Evolutionary conservation across 495 filamentous ascomycete genomes (phyloP).

Genomic region (Aspergillus cavernicola): DNA sequence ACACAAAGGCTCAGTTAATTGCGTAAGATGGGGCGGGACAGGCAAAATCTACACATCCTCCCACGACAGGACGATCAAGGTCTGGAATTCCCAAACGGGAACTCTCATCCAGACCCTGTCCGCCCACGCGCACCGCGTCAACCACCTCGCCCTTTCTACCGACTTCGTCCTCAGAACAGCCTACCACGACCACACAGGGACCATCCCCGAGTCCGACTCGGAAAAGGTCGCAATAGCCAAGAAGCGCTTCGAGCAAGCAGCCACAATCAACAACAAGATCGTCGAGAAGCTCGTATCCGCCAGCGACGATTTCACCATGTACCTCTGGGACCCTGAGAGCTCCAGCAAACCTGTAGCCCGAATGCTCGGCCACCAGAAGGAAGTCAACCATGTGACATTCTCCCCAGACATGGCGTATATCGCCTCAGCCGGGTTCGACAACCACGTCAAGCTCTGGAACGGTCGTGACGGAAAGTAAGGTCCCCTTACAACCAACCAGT

Average conservation of each 20-base stretch:
- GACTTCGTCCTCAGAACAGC: slow-evolving; percentile 86
- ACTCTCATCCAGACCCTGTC: slow-evolving; percentile 74
- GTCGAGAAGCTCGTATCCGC: slow-evolving; percentile 87
- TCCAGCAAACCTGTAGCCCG: slow-evolving; percentile 83
- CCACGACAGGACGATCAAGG: slow-evolving; percentile 91
- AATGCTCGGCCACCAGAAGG: slow-evolving; percentile 89
- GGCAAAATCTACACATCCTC: slow-evolving; percentile 82
- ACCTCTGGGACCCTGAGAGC: slow-evolving; percentile 82
- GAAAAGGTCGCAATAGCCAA: slow-evolving; percentile 72
- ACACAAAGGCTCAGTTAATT: slow-evolving; percentile 83
- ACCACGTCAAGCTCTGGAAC: slow-evolving; percentile 86
- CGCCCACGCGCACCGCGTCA: slow-evolving; percentile 90
- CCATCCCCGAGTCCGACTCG: slow-evolving; percentile 62
- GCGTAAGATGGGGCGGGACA: slow-evolving; percentile 91
- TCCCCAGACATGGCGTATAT: slow-evolving; percentile 84
- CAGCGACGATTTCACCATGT: slow-evolving; percentile 95
- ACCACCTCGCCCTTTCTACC: slow-evolving; percentile 91
- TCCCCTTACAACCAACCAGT: slow-evolving; percentile 1
- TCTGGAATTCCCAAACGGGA: slow-evolving; percentile 80
- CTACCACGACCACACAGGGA: slow-evolving; percentile 79
- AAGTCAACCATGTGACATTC: slow-evolving; percentile 93
- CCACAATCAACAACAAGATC: slow-evolving; percentile 71
- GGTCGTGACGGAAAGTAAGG: slow-evolving; percentile 61
- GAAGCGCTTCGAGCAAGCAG: slow-evolving; percentile 84
- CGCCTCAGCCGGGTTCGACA: slow-evolving; percentile 87